These are phyloP conservation scores for Clavaria fumosa DNA, from an alignment of 768 basidiomycete genomes.

Conservation along the genomic window DNA sequence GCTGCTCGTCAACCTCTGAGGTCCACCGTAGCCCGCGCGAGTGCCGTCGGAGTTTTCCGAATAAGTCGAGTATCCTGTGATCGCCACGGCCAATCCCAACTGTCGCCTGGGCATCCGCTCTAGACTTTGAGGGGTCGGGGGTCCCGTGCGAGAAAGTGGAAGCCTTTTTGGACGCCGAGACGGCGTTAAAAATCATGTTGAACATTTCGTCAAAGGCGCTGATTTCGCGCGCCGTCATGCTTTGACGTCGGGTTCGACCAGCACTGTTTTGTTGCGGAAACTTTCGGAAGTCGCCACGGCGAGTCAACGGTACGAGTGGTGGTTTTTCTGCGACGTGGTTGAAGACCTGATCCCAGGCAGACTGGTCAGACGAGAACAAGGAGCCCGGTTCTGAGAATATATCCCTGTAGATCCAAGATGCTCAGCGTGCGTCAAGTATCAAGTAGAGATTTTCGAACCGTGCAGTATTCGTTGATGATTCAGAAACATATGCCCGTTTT, in stretches of 20 bases:
- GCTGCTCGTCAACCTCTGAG: slow-evolving; percentile 32
- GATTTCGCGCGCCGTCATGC: slow-evolving; percentile 55
- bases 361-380: slow-evolving; percentile 20
- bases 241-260: slow-evolving; percentile 26
- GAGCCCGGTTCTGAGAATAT: slow-evolving; percentile 16
- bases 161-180: slow-evolving; percentile 20
- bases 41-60: slow-evolving; percentile 38
- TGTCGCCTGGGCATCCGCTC: slow-evolving; percentile 1
- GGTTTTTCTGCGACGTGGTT: slow-evolving; percentile 24
- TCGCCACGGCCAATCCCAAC: slow-evolving; percentile 14
- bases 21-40: slow-evolving; percentile 36
- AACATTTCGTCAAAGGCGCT: slow-evolving; percentile 61
- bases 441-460: too few relatives aligned
- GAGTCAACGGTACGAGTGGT: slow-evolving; percentile 11
- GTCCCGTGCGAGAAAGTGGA: background rate
- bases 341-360: slow-evolving; percentile 43
- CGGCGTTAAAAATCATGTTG: slow-evolving; percentile 48
- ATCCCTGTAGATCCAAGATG: too few relatives aligned
- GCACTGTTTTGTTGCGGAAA: background rate
- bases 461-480: too few relatives aligned
- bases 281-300: slow-evolving; percentile 7
- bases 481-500: too few relatives aligned
- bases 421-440: too few relatives aligned
- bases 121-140: background rate
- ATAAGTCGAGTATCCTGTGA: slow-evolving; percentile 35